Evolutionary conservation across 2,329 filamentous ascomycete species (phyloP).

Genomic region (Aspergillus amoenus): DNA sequence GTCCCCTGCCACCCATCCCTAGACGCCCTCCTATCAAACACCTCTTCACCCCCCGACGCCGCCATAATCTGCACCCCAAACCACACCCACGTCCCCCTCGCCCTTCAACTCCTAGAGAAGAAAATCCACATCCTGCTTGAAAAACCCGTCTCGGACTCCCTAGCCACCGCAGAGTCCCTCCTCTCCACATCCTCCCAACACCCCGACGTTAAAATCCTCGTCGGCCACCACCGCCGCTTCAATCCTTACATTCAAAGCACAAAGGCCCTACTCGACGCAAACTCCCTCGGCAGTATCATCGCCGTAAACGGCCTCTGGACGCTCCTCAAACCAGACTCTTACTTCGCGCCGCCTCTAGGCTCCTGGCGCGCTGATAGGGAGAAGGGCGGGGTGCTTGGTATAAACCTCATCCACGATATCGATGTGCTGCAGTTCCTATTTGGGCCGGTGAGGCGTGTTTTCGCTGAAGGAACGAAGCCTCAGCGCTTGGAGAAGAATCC

Average conservation of each 20-base stretch:
- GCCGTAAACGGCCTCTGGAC: constrained; percentile 59
- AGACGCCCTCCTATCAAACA: constrained; percentile 39
- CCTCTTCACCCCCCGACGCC: constrained; percentile 40
- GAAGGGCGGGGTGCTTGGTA: constrained; percentile 55
- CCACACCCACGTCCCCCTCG: constrained; percentile 54
- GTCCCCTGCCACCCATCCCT: constrained; percentile 45
- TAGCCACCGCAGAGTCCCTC: constrained; percentile 24
- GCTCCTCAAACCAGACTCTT: constrained; percentile 50
- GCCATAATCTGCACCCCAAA: constrained; percentile 63
- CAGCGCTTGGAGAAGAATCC: constrained; percentile 35
- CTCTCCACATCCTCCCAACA: constrained; percentile 13
- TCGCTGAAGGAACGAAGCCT: constrained; percentile 49
- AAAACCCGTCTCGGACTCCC: constrained; percentile 53
- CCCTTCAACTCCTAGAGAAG: constrained; percentile 48
- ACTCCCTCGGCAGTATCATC: constrained; percentile 48
- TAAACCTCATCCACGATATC: constrained; percentile 63
- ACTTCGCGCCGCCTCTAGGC: constrained; percentile 49
- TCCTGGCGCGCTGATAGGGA: constrained; percentile 48
- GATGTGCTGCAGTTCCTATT: constrained; percentile 59
- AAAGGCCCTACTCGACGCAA: constrained; percentile 45
- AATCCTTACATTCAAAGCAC: constrained; percentile 56
- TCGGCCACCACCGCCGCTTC: constrained; percentile 61
- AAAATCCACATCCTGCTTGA: constrained; percentile 58
- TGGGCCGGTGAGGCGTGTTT: constrained; percentile 52
- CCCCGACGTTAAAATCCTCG: constrained; percentile 45